Conservation (phyloP, 305 asterid species). For the Fraxinus baroniana region DNA sequence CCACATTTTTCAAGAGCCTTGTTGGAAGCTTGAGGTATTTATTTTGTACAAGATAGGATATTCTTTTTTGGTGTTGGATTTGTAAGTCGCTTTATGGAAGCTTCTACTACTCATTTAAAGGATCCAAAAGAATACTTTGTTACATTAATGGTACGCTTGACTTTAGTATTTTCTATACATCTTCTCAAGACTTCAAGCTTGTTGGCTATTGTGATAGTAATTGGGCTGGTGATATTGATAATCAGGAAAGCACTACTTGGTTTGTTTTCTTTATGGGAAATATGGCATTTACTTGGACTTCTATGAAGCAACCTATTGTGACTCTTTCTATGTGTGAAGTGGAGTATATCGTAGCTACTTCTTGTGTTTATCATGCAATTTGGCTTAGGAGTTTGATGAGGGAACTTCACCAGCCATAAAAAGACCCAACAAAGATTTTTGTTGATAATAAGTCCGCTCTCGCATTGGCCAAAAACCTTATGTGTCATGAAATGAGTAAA, state of each 20-base stretch:
- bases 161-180: not conserved
- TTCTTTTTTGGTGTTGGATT: not conserved
- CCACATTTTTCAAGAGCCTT: not conserved
- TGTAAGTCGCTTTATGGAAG: not conserved
- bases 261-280: not conserved
- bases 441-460: not conserved
- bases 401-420: not conserved
- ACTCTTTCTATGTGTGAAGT: not conserved
- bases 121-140: not conserved
- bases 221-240: not conserved
- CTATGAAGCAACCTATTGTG: not conserved
- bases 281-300: not conserved
- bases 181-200: not conserved
- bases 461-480: not conserved
- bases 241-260: not conserved
- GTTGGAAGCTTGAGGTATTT: not conserved
- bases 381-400: not conserved
- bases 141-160: not conserved
- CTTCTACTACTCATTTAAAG: not conserved
- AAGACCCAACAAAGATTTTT: not conserved
- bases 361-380: not conserved
- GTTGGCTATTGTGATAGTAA: not conserved
- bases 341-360: not conserved
- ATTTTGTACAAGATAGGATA: not conserved
- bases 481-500: not conserved